Evolutionary conservation across 495 filamentous ascomycete genomes (phyloP), one percentile per base, ranked within the genome.

Genomic region (Sphaerosporella brunnea): DNA sequence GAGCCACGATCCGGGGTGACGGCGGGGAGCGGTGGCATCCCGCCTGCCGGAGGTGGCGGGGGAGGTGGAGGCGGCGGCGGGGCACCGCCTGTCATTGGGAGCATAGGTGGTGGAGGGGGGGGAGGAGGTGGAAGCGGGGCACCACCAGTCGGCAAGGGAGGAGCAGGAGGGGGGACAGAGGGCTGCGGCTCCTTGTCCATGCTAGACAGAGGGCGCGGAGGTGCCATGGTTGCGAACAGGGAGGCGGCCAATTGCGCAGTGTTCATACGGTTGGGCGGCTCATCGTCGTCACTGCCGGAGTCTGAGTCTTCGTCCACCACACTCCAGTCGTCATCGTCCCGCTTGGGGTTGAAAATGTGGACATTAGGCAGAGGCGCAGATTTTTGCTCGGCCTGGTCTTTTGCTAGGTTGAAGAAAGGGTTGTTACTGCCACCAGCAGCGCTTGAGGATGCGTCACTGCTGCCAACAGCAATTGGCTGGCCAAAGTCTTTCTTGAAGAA

Each of bases 151-250:
- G 56, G 54, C 0, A 46, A 39, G 9, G 62, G 57, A 2, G 64
- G 64, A 9, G 51, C 47, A 0, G 55, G 53, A 0, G 54, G 53
- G 8, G 60, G 54, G 1, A 59, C 45, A 23, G 64, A 51, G 9
- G 56, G 56, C 24, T 53, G 52, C 1, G 47, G 10, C 54, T 79
- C 79, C 40, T 83, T 75, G 43, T 82, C 84, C 65, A 80, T 76
- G 7, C 82, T 80, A 40, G 82, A 88, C 21, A 94, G 62, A 26
- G 92, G 85, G 43, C 88, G 77, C 18, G 90, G 90, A 35, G 90
- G 90, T 8, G 73, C 90, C 90, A 97, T 97, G 42, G 88, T 93
- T 47, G 90, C 87, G 64, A 97, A 96, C 24, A 97, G 73, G 50
- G 86, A 90, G 28, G 81, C 86, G 15, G 90, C 90, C 26, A 97